Conservation (phyloP, 2,329 filamentous ascomycete species). For the Teratosphaeria pseudoeucalypti region DNA sequence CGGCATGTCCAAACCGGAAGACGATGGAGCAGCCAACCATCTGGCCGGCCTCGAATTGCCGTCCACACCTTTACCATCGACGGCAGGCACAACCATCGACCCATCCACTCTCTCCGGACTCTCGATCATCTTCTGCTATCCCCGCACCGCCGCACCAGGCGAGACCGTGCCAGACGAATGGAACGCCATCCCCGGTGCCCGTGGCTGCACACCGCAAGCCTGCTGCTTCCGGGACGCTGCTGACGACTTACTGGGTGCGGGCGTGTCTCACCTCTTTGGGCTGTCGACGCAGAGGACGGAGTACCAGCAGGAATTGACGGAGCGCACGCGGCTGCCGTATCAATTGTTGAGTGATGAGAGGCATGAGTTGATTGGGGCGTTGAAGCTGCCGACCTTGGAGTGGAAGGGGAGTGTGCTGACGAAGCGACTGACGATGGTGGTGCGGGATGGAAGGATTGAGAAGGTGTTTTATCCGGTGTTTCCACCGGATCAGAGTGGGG, state of each 20-base stretch:
- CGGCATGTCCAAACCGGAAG: constrained; percentile 28
- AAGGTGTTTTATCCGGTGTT: constrained; percentile 37
- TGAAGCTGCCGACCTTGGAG: constrained; percentile 31
- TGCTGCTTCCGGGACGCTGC: constrained; percentile 33
- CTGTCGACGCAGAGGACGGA: constrained; percentile 30
- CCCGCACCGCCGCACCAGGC: constrained; percentile 29
- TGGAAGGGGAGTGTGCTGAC: constrained; percentile 28
- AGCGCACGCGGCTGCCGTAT: constrained; percentile 30
- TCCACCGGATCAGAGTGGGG: constrained; percentile 32
- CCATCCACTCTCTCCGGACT: constrained; percentile 27
- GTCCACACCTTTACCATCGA: constrained; percentile 25
- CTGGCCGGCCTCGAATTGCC: constrained; percentile 22
- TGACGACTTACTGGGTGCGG: constrained; percentile 18
- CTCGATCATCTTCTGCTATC: constrained; percentile 35
- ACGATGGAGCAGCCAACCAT: constrained; percentile 33
- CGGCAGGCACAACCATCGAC: constrained; percentile 22
- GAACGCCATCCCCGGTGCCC: constrained; percentile 34
- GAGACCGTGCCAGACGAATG: constrained; percentile 32
- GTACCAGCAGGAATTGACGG: constrained; percentile 31
- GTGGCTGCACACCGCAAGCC: constrained; percentile 36
- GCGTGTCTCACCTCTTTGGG: constrained; percentile 29
- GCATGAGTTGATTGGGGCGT: constrained; percentile 23
- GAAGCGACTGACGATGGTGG: constrained; percentile 30
- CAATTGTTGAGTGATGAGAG: constrained; percentile 33
- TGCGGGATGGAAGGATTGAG: constrained; percentile 30